Conservation (phyloP, 306 rosid genomes). For the Lathyrus sativus region DNA sequence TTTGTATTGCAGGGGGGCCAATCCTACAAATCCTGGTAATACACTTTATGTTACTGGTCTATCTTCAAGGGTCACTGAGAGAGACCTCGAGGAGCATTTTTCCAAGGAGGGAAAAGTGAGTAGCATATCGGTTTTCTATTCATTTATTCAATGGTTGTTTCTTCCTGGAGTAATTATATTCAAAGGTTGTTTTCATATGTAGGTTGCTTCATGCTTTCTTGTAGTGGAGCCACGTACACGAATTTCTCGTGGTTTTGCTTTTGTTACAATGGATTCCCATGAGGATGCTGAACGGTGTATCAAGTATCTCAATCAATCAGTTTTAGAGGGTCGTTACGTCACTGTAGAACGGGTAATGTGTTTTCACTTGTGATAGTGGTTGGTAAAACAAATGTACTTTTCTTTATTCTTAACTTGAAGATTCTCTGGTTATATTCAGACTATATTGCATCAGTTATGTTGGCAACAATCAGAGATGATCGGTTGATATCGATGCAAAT, state of each 20-base stretch:
- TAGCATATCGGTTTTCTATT: conserved; percentile 14
- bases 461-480: conserved; percentile 99
- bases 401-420: conserved; percentile 71
- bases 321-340: conserved; percentile 91
- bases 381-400: conserved; percentile 36
- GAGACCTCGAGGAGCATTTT: conserved; percentile 89
- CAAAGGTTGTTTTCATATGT: conserved; percentile 16
- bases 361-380: conserved; percentile 35
- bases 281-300: conserved; percentile 90
- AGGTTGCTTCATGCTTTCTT: conserved; percentile 97
- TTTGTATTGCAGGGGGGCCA: conserved; percentile 44
- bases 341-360: conserved; percentile 90
- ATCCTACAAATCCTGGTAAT: conserved; percentile 62
- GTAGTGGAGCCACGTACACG: conserved; percentile 95
- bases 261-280: conserved; percentile 74
- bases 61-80: conserved; percentile 86
- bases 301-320: conserved; percentile 95
- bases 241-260: conserved; percentile 97
- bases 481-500: conserved; percentile 87
- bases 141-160: background rate
- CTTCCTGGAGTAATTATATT: background rate
- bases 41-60: conserved; percentile 96
- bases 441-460: conserved; percentile 83
- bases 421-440: conserved; percentile 99
- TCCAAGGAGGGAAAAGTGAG: conserved; percentile 91